A percentile compares a stretch with the other conserved stretches of the same genome.
Conservation (phyloP, 139 green algal genomes). For the Astrephomene gubernaculifera region DNA sequence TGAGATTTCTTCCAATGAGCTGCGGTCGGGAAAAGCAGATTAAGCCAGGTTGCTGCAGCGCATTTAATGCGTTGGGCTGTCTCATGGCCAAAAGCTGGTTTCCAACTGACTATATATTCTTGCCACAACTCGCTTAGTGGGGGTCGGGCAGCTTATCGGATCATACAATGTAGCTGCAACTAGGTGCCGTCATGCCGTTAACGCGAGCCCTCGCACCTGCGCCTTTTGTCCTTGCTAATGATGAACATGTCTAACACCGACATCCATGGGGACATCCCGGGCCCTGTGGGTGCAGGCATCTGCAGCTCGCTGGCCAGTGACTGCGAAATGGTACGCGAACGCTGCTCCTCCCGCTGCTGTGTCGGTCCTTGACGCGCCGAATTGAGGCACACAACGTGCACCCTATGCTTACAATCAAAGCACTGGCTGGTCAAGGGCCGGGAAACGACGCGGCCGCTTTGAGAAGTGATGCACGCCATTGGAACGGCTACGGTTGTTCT, state of each 20-base stretch:
- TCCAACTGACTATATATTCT: too few relatives aligned
- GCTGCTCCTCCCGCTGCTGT: background rate
- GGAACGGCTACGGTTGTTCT: background rate
- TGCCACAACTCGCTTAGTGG: too few relatives aligned
- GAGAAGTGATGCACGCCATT: background rate
- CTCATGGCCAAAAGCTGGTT: too few relatives aligned
- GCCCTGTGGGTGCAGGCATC: background rate
- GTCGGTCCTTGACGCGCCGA: background rate
- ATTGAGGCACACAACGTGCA: background rate
- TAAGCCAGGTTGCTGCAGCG: too few relatives aligned
- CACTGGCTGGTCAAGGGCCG: too few relatives aligned
- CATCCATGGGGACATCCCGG: conserved; percentile 5
- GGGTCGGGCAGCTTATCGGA: too few relatives aligned
- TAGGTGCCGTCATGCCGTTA: too few relatives aligned
- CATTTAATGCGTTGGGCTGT: too few relatives aligned
- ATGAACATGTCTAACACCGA: conserved; percentile 12
- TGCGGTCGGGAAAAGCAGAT: background rate
- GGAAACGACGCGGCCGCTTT: background rate
- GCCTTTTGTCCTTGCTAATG: background rate
- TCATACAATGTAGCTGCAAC: too few relatives aligned
- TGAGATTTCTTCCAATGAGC: conserved; percentile 1
- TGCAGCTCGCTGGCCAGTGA: background rate
- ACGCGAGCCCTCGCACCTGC: too few relatives aligned
- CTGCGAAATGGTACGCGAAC: background rate
- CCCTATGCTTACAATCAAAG: background rate